Evolutionary conservation across 257 asterid species (phyloP).

Genomic region (Plectranthus barbatus): DNA sequence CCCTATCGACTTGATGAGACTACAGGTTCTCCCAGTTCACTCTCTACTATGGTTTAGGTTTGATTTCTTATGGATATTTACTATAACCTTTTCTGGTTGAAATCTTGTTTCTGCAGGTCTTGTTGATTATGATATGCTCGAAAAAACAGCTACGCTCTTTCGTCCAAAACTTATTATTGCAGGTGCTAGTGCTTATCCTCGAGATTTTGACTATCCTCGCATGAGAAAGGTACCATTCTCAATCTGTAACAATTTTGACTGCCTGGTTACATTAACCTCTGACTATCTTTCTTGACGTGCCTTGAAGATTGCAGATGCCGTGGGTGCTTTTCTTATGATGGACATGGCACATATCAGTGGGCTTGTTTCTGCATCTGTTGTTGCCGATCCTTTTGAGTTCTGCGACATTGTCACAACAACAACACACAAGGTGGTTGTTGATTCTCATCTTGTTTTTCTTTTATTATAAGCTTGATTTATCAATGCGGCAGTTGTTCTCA

Average conservation of each 20-base stretch:
- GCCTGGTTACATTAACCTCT: background rate
- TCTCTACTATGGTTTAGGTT: background rate
- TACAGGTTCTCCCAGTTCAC: constrained; percentile 41
- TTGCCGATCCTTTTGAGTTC: constrained; percentile 85
- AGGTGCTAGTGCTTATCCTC: constrained; percentile 95
- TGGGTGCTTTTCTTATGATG: constrained; percentile 97
- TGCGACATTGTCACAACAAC: constrained; percentile 96
- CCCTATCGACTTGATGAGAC: constrained; percentile 88
- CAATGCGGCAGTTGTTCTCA: background rate
- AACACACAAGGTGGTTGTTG: constrained; percentile 68
- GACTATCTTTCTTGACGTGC: background rate
- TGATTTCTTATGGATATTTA: background rate
- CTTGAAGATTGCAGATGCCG: constrained; percentile 79
- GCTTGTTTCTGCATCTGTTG: constrained; percentile 90
- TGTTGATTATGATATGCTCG: constrained; percentile 88
- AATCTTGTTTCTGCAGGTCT: constrained; percentile 42
- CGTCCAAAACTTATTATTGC: constrained; percentile 92
- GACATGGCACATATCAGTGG: constrained; percentile 99
- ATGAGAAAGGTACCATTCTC: constrained; percentile 63
- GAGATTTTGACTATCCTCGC: constrained; percentile 86
- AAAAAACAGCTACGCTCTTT: constrained; percentile 76
- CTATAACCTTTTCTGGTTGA: background rate
- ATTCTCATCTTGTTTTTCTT: background rate
- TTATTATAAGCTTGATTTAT: background rate
- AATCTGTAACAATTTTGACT: background rate